A percentile compares a stretch with the other conserved stretches of the same genome.
phyloP scores from a whole-genome alignment of 2,329 filamentous ascomycete species.

The Cladosporium halotolerans region DNA sequence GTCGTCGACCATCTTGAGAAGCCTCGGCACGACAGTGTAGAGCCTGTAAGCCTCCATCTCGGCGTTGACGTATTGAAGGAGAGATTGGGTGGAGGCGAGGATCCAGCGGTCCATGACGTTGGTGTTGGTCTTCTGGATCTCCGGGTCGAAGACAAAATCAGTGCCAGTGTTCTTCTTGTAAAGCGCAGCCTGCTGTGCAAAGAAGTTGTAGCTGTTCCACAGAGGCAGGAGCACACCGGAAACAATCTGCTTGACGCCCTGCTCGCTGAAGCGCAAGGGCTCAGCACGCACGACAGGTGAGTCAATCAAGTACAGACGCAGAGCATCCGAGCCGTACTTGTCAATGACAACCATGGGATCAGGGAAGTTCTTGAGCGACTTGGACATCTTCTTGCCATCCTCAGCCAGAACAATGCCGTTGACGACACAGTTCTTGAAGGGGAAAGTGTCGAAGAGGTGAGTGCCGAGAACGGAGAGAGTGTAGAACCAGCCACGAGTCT shows the following conservation, averaged over 20 bases:
- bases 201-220: slow-evolving; percentile 98
- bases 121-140: slow-evolving; percentile 66
- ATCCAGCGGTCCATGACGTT: slow-evolving; percentile 98
- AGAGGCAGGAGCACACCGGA: slow-evolving; percentile 83
- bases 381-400: slow-evolving; percentile 98
- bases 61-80: slow-evolving; percentile 84
- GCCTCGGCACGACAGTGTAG: slow-evolving; percentile 84
- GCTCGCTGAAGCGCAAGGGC: slow-evolving; percentile 83
- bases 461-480: slow-evolving; percentile 83
- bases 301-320: slow-evolving; percentile 94
- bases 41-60: slow-evolving; percentile 71
- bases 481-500: slow-evolving; percentile 96
- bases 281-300: slow-evolving; percentile 91
- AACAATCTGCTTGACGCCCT: slow-evolving; percentile 90
- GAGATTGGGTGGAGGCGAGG: slow-evolving; percentile 81
- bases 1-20: slow-evolving; percentile 72
- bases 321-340: slow-evolving; percentile 83
- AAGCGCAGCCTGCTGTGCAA: slow-evolving; percentile 77
- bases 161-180: slow-evolving; percentile 77
- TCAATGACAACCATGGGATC: slow-evolving; percentile 78
- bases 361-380: slow-evolving; percentile 92
- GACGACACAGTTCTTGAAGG: slow-evolving; percentile 94
- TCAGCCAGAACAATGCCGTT: slow-evolving; percentile 91
- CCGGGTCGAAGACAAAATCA: slow-evolving; percentile 72
- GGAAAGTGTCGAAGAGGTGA: slow-evolving; percentile 75